These are phyloP conservation scores for Lizonia empirigonia DNA, from an alignment of 2,329 filamentous ascomycete genomes.

Conservation along the genomic window DNA sequence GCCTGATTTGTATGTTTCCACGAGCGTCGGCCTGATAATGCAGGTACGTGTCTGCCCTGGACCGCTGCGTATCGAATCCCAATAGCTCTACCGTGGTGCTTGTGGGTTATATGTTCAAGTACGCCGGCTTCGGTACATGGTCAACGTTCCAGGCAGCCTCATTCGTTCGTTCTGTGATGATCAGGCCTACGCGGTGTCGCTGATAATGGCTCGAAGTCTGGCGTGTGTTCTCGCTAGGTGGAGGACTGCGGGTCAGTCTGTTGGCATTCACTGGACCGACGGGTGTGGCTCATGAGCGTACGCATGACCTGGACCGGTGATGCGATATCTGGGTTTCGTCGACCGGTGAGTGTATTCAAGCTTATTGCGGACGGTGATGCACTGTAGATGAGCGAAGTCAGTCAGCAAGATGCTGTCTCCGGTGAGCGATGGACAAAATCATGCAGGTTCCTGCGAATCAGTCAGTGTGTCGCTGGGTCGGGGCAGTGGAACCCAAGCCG, in stretches of 20 bases:
- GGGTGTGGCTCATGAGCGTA: conserved; percentile 21
- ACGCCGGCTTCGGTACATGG: neutral
- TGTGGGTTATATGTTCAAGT: neutral
- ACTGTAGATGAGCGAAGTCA: conserved; percentile 7
- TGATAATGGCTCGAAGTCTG: neutral
- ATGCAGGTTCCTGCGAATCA: conserved; percentile 9
- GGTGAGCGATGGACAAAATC: conserved; percentile 23
- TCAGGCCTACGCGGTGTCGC: neutral
- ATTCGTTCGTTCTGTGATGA: neutral
- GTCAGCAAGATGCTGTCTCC: conserved; percentile 19
- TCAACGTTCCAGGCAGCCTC: neutral
- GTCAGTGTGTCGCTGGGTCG: conserved; percentile 4
- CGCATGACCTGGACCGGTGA: conserved; percentile 23
- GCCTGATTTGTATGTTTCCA: neutral
- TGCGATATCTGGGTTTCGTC: conserved; percentile 16
- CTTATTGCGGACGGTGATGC: neutral
- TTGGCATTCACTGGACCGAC: conserved; percentile 3
- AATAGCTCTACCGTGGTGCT: neutral
- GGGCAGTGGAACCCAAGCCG: conserved; percentile 11
- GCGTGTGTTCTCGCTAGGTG: neutral
- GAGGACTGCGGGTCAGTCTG: neutral
- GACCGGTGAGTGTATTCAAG: conserved; percentile 28
- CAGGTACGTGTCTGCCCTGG: neutral
- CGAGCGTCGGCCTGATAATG: too few species aligned
- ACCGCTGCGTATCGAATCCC: neutral